Conservation (phyloP, 176 grass and related monocot species). For the Ampelocalamus luodianensis region DNA sequence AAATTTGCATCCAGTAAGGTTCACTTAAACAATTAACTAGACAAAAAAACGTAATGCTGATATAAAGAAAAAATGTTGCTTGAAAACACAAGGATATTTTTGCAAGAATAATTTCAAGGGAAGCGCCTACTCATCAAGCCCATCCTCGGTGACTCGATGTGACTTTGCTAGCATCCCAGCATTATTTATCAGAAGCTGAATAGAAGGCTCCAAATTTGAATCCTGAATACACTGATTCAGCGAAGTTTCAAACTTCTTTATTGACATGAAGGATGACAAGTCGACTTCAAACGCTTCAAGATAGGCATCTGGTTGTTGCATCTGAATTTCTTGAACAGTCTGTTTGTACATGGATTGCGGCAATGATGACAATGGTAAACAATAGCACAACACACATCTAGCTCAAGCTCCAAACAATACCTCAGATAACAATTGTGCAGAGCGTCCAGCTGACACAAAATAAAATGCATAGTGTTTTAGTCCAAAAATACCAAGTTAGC, state of each 20-base stretch:
- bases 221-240: conserved; percentile 68
- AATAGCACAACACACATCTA: conserved; percentile 25
- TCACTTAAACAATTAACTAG: neutral
- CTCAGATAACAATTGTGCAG: conserved; percentile 54
- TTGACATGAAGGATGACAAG: conserved; percentile 75
- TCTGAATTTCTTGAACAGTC: conserved; percentile 65
- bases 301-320: conserved; percentile 51
- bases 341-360: conserved; percentile 40
- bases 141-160: conserved; percentile 60
- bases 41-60: conserved; percentile 14
- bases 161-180: conserved; percentile 90
- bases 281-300: conserved; percentile 69
- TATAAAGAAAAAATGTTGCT: conserved; percentile 23
- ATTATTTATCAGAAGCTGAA: conserved; percentile 94
- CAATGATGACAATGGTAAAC: conserved; percentile 9
- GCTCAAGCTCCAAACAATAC: conserved; percentile 46
- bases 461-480: conserved; percentile 18
- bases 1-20: conserved; percentile 36
- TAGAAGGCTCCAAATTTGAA: conserved; percentile 54
- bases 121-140: conserved; percentile 76
- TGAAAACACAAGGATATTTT: neutral
- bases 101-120: conserved; percentile 7
- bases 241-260: conserved; percentile 67
- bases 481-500: neutral
- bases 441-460: conserved; percentile 65